phyloP scores from a whole-genome alignment of 768 basidiomycete species.

The Phylloporus scabripes region DNA sequence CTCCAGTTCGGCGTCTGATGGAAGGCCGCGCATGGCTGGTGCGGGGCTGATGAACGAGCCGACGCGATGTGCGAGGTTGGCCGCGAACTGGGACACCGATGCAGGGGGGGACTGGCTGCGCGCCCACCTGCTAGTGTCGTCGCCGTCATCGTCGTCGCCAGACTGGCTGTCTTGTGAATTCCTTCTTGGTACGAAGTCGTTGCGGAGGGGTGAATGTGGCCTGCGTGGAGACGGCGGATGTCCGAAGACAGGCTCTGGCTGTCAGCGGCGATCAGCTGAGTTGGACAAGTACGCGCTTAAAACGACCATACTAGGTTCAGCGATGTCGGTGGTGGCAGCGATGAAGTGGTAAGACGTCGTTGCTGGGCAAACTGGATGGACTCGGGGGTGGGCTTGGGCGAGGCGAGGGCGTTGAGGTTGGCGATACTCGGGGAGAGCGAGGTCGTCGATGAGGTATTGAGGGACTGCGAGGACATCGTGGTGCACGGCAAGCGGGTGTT shows the following conservation, averaged over 20 bases:
- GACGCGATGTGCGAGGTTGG: slow-evolving; percentile 71
- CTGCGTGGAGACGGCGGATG: slow-evolving; percentile 35
- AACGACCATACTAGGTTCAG: slow-evolving; percentile 34
- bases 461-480: slow-evolving; percentile 25
- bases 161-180: slow-evolving; percentile 50
- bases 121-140: slow-evolving; percentile 25
- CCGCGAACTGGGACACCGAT: slow-evolving; percentile 68
- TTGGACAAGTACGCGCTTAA: slow-evolving; percentile 1
- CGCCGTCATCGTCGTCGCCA: slow-evolving; percentile 38
- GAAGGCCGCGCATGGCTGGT: slow-evolving; percentile 40
- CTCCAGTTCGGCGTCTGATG: slow-evolving; percentile 74
- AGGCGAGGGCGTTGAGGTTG: slow-evolving; percentile 28
- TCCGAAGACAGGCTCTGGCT: slow-evolving; percentile 45
- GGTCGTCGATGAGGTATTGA: slow-evolving; percentile 31
- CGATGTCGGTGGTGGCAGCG: slow-evolving; percentile 36
- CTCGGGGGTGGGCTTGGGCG: slow-evolving; percentile 22
- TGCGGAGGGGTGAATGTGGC: slow-evolving; percentile 69
- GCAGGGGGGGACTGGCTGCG: slow-evolving; percentile 51
- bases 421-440: slow-evolving; percentile 31
- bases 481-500: slow-evolving; percentile 15
- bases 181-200: slow-evolving; percentile 44
- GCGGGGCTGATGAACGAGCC: slow-evolving; percentile 58
- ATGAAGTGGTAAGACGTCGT: slow-evolving; percentile 35
- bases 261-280: slow-evolving; percentile 11
- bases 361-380: slow-evolving; percentile 22